Percentiles rank a stretch among this genome's conserved stretches.
Conservation (phyloP, 208 protist genomes). For the Trypanosoma vivax region DNA sequence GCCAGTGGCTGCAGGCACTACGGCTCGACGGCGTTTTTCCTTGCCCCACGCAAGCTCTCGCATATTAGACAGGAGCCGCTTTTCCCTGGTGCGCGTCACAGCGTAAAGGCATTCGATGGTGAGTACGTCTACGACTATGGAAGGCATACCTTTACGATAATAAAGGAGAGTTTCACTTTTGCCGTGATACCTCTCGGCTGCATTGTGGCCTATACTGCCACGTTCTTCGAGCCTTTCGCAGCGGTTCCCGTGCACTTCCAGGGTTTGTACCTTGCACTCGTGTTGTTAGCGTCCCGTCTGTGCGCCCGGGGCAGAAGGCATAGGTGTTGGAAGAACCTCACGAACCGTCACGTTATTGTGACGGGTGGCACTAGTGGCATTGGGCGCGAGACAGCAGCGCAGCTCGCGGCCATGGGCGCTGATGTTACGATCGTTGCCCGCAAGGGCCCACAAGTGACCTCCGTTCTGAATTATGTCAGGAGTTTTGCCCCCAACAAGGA, state of each 20-base stretch:
- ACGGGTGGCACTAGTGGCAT: constrained; percentile 77
- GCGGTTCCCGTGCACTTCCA: constrained; percentile 30
- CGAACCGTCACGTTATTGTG: constrained; percentile 45
- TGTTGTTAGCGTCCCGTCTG: constrained; percentile 32
- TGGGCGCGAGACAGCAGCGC: constrained; percentile 54
- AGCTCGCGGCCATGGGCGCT: constrained; percentile 61
- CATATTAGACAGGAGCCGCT: constrained; percentile 58
- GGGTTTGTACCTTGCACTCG: constrained; percentile 25
- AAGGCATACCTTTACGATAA: constrained; percentile 53
- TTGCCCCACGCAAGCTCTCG: constrained; percentile 28
- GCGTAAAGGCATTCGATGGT: constrained; percentile 61
- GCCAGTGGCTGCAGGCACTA: not conserved
- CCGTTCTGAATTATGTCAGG: constrained; percentile 31
- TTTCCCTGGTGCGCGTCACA: constrained; percentile 47
- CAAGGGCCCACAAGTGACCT: constrained; percentile 30
- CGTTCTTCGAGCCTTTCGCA: constrained; percentile 18
- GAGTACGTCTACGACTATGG: constrained; percentile 73
- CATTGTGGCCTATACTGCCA: constrained; percentile 34
- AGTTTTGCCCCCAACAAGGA: not conserved
- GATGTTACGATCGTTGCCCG: constrained; percentile 48
- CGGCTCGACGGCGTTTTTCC: constrained; percentile 1
- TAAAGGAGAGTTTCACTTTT: constrained; percentile 45
- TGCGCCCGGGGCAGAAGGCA: constrained; percentile 40
- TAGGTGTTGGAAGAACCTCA: constrained; percentile 32
- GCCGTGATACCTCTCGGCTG: constrained; percentile 49